These are phyloP conservation scores for Pseudogymnoascus sp. DNA, from an alignment of 2,329 filamentous ascomycete genomes.

Conservation along the genomic window DNA sequence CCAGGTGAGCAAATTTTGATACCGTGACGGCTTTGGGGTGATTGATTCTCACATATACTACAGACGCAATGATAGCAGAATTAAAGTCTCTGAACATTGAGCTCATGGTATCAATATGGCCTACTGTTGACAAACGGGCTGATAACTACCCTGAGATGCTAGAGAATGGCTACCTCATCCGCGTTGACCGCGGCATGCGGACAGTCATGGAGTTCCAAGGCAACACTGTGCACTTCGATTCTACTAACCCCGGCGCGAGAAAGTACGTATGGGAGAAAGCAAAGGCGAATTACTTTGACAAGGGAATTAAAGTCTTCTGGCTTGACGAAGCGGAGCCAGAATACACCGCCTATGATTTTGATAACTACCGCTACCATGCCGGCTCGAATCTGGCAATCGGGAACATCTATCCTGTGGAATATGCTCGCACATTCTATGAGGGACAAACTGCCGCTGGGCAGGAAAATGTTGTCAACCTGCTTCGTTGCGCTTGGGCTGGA, in stretches of 20 bases:
- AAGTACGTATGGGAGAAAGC: slow-evolving; percentile 52
- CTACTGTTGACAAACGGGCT: slow-evolving; percentile 52
- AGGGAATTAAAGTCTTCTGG: slow-evolving; percentile 60
- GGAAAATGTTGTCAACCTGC: slow-evolving; percentile 50
- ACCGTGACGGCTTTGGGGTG: not conserved
- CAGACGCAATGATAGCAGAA: slow-evolving; percentile 56
- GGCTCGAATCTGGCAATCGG: slow-evolving; percentile 49
- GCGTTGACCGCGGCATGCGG: slow-evolving; percentile 52
- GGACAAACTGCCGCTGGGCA: slow-evolving; percentile 45
- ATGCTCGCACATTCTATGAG: slow-evolving; percentile 53
- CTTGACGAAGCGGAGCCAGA: slow-evolving; percentile 64
- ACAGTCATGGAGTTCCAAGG: slow-evolving; percentile 53
- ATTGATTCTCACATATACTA: slow-evolving; percentile 7
- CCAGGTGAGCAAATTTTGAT: slow-evolving; percentile 37
- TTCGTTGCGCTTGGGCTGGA: slow-evolving; percentile 50
- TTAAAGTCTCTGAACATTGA: slow-evolving; percentile 52
- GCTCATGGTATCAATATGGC: slow-evolving; percentile 65
- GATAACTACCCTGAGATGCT: slow-evolving; percentile 58
- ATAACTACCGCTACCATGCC: slow-evolving; percentile 54
- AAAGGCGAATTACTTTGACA: slow-evolving; percentile 53
- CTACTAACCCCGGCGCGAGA: slow-evolving; percentile 54
- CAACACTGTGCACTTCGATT: slow-evolving; percentile 54
- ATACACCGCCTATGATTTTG: slow-evolving; percentile 58
- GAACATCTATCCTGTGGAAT: slow-evolving; percentile 53
- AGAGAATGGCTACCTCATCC: slow-evolving; percentile 52